phyloP scores from a whole-genome alignment of 106 monocot species.

The Dendrobium chrysotoxum region DNA sequence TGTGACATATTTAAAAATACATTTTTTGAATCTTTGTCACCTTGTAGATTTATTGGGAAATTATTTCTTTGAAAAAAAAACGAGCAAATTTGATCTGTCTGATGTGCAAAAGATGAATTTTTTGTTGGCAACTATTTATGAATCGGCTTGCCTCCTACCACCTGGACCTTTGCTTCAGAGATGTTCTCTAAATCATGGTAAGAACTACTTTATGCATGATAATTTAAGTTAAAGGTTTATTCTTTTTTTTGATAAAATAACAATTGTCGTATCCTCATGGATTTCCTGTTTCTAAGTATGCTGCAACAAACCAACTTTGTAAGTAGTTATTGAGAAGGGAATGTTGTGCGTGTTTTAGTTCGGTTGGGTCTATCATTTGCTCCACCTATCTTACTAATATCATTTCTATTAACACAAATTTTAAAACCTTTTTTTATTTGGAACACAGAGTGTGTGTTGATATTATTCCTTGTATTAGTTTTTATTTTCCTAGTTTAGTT shows the following conservation, averaged over 20 bases:
- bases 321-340: background rate
- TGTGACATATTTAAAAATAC: background rate
- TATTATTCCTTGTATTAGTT: background rate
- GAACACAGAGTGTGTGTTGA: background rate
- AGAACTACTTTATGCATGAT: background rate
- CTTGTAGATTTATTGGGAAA: constrained; percentile 50
- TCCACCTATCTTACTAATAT: background rate
- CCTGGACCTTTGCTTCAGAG: constrained; percentile 65
- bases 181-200: constrained; percentile 63
- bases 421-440: too few species aligned
- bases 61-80: constrained; percentile 12
- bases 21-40: background rate
- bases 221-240: background rate
- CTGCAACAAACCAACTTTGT: background rate
- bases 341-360: background rate
- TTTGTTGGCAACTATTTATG: constrained; percentile 52
- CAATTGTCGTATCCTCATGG: background rate
- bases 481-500: background rate
- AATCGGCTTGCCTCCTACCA: constrained; percentile 70
- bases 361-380: background rate
- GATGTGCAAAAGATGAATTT: constrained; percentile 44
- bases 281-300: background rate
- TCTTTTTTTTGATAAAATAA: background rate
- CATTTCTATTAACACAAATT: background rate
- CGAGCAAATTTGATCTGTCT: constrained; percentile 3